Percentiles rank a stretch among this genome's conserved stretches.
Conservation (phyloP, 352 stramenopile genomes). For the Pythium aphanidermatum region DNA sequence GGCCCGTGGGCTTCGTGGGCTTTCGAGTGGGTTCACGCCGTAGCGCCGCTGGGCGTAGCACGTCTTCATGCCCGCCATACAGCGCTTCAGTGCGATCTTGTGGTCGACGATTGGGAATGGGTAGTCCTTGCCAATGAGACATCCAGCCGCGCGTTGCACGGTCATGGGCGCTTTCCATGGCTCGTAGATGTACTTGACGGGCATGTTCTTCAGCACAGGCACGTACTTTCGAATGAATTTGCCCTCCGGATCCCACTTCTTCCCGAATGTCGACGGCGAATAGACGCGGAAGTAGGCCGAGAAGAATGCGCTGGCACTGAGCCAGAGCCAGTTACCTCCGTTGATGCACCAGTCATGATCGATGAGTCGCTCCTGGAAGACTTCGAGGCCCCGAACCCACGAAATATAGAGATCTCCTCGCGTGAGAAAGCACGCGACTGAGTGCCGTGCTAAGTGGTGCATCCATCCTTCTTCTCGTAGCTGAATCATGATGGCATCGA, state of each 20-base stretch:
- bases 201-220: constrained; percentile 87
- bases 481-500: constrained; percentile 97
- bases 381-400: constrained; percentile 91
- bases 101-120: constrained; percentile 94
- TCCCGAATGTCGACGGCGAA: constrained; percentile 89
- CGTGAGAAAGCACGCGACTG: constrained; percentile 97
- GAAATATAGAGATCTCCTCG: constrained; percentile 95
- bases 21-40: constrained; percentile 16
- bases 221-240: constrained; percentile 93
- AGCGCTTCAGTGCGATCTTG: constrained; percentile 85
- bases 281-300: constrained; percentile 98
- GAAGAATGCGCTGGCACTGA: constrained; percentile 94
- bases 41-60: constrained; percentile 48
- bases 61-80: constrained; percentile 85
- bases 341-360: constrained; percentile 98
- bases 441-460: constrained; percentile 89
- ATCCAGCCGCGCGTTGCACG: constrained; percentile 80
- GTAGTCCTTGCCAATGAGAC: constrained; percentile 91
- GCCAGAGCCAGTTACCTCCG: constrained; percentile 97
- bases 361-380: constrained; percentile 92
- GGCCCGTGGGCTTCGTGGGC: not conserved
- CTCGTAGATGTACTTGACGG: constrained; percentile 97
- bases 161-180: constrained; percentile 93
- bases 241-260: constrained; percentile 94
- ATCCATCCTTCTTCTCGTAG: constrained; percentile 88